Percentiles rank a stretch among this genome's conserved stretches.
These are phyloP conservation scores for Penicillium sp. DNA, from an alignment of 2,329 filamentous ascomycete genomes.

Conservation along the genomic window DNA sequence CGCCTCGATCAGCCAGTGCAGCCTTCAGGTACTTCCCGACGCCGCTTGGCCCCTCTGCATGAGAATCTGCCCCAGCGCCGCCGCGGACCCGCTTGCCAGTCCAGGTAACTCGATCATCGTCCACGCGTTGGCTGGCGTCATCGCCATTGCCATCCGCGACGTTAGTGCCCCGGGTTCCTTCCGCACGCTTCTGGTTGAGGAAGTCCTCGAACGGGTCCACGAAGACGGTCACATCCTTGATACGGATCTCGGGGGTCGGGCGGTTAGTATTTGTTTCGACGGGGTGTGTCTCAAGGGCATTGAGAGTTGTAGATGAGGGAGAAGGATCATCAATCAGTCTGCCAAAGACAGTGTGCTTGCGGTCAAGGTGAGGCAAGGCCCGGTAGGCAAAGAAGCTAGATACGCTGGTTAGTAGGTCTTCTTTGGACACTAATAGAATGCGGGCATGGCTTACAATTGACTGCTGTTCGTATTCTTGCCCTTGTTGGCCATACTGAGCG, in stretches of 20 bases:
- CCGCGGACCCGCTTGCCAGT: conserved; percentile 85
- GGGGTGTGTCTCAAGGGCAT: conserved; percentile 73
- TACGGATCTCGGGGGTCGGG: conserved; percentile 75
- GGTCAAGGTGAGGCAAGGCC: conserved; percentile 79
- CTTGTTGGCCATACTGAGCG: conserved; percentile 96
- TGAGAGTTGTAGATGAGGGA: conserved; percentile 54
- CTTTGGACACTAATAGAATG: not conserved
- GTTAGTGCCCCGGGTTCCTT: conserved; percentile 57
- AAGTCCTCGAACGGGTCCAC: conserved; percentile 97
- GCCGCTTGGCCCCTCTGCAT: conserved; percentile 48
- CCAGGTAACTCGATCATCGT: conserved; percentile 92
- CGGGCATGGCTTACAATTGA: conserved; percentile 62
- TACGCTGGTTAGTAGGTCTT: conserved; percentile 3
- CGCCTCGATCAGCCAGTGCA: conserved; percentile 44
- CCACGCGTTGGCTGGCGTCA: conserved; percentile 48
- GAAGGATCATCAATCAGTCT: conserved; percentile 70
- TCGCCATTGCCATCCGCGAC: conserved; percentile 24
- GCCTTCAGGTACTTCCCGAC: conserved; percentile 83
- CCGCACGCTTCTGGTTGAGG: conserved; percentile 68
- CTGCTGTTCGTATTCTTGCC: conserved; percentile 96
- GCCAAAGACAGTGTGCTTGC: conserved; percentile 97
- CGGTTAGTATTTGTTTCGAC: conserved; percentile 72
- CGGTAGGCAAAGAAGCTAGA: conserved; percentile 82
- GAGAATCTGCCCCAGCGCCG: conserved; percentile 61
- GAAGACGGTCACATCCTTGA: conserved; percentile 81